Conservation (phyloP, 768 basidiomycete genomes). For the Boletus fagicola region DNA sequence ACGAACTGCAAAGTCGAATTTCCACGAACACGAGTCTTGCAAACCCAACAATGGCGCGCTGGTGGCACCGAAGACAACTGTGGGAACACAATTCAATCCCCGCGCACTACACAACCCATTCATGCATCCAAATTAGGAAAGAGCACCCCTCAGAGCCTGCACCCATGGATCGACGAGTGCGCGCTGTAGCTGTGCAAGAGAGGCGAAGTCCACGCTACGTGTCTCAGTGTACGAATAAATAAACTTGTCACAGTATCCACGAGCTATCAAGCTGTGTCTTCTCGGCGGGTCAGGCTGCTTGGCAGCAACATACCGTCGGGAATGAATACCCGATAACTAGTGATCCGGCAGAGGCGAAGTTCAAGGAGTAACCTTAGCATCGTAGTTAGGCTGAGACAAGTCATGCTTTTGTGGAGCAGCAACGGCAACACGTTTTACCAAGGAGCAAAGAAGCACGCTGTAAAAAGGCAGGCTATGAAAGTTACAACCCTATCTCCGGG, state of each 20-base stretch:
- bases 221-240: neutral
- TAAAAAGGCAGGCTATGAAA: neutral
- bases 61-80: slow-evolving; percentile 17
- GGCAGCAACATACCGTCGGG: slow-evolving; percentile 9
- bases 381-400: slow-evolving; percentile 7
- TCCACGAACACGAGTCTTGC: slow-evolving; percentile 7
- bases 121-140: slow-evolving; percentile 3
- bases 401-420: neutral
- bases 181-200: neutral
- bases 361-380: neutral
- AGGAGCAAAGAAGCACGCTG: neutral
- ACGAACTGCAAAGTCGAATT: slow-evolving; percentile 9
- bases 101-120: neutral
- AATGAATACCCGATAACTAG: slow-evolving; percentile 2
- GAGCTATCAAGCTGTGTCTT: neutral
- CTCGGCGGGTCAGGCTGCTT: neutral
- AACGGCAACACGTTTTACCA: slow-evolving; percentile 6
- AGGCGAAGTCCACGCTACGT: neutral
- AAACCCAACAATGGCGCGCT: slow-evolving; percentile 21
- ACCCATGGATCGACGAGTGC: neutral
- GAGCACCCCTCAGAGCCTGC: slow-evolving; percentile 5
- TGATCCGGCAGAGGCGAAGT: slow-evolving; percentile 2
- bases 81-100: slow-evolving; percentile 20
- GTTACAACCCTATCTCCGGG: slow-evolving; percentile 44
- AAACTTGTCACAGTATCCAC: neutral